phyloP scores from a whole-genome alignment of 441 rosid genomes.

The Arabidopsis hybrid region DNA sequence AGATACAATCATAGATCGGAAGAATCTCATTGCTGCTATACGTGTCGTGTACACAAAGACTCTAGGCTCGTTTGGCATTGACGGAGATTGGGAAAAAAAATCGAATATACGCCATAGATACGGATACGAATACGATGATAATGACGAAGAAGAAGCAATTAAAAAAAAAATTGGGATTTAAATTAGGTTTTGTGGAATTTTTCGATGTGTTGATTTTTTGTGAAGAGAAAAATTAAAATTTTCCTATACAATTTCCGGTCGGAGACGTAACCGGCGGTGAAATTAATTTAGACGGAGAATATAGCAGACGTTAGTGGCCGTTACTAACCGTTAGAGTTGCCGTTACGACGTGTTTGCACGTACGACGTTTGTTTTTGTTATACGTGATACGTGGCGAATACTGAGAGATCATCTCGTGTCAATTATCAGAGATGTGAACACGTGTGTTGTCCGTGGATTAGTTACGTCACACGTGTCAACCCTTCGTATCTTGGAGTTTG shows the following conservation, averaged over 20 bases:
- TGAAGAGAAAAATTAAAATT: slow-evolving; percentile 13
- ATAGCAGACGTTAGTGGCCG: slow-evolving; percentile 8
- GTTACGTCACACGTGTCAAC: slow-evolving; percentile 24
- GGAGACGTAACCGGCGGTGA: slow-evolving; percentile 20
- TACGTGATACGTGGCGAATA: slow-evolving; percentile 40
- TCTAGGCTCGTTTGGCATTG: slow-evolving; percentile 44
- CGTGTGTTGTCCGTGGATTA: slow-evolving; percentile 13
- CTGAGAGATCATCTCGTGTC: neutral
- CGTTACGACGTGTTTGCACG: slow-evolving; percentile 35
- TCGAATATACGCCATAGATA: slow-evolving; percentile 32
- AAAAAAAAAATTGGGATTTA: neutral
- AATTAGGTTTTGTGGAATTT: slow-evolving; percentile 6
- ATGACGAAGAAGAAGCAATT: neutral
- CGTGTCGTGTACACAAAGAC: slow-evolving; percentile 35
- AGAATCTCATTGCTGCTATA: slow-evolving; percentile 31
- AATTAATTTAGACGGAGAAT: slow-evolving; percentile 17
- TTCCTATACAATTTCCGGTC: neutral
- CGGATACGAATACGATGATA: slow-evolving; percentile 12
- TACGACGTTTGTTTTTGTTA: slow-evolving; percentile 14
- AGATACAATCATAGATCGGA: slow-evolving; percentile 34
- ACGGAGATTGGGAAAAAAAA: neutral
- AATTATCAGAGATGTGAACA: neutral
- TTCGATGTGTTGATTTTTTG: slow-evolving; percentile 15
- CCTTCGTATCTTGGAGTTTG: neutral
- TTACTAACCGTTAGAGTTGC: slow-evolving; percentile 14